A percentile compares a stretch with the other conserved stretches of the same genome.
phyloP scores from a whole-genome alignment of 306 rosid species.

The Castanea sativa region DNA sequence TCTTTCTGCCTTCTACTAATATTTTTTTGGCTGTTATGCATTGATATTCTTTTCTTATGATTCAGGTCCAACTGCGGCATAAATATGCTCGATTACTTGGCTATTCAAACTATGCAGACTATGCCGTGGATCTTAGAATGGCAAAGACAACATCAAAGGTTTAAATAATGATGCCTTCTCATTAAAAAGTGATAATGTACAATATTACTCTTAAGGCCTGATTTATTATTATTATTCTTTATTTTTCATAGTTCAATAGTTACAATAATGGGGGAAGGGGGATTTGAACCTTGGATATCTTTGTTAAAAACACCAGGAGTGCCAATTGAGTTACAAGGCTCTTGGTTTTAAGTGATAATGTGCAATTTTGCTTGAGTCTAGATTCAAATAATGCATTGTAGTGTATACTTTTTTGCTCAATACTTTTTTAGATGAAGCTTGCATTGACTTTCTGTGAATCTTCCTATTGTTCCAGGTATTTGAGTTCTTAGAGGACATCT shows the following conservation, averaged over 20 bases:
- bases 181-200: background rate
- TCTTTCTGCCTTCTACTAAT: background rate
- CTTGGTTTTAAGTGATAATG: too few relatives aligned
- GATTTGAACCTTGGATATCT: too few relatives aligned
- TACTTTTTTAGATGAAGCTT: constrained; percentile 11
- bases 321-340: too few relatives aligned
- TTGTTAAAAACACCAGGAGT: too few relatives aligned
- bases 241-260: too few relatives aligned
- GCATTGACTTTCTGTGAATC: constrained; percentile 1
- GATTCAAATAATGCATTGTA: background rate
- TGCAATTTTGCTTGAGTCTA: too few relatives aligned
- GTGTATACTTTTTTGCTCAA: background rate
- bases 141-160: constrained; percentile 94
- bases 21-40: background rate
- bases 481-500: constrained; percentile 85
- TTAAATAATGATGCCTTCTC: constrained; percentile 15
- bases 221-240: background rate
- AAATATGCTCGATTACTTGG: constrained; percentile 86
- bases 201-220: background rate
- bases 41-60: constrained; percentile 20
- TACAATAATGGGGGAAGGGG: too few relatives aligned
- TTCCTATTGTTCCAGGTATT: constrained; percentile 58
- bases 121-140: constrained; percentile 79
- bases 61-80: constrained; percentile 88
- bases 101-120: constrained; percentile 88